Base-by-base conservation (phyloP, 805 yeast species). In the Ogataea haglerorum region DNA sequence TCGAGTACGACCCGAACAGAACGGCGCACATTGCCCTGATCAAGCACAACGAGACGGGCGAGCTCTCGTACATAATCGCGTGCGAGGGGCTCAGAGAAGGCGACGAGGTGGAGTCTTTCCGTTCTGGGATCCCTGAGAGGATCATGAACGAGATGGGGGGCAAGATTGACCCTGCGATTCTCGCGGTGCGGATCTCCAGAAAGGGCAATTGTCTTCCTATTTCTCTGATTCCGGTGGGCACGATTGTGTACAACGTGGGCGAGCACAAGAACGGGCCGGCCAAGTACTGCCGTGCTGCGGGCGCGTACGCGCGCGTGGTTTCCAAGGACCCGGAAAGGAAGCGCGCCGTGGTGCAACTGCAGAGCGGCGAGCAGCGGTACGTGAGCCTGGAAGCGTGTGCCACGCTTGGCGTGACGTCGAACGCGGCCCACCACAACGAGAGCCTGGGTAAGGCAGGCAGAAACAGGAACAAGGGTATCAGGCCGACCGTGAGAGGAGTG, bases 371-470 rank as follows among this genome's bases (percentile, higher is more conserved):
- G 67, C 95, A 89, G 56, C 82, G 99, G 57, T 89, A 85, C 54
- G 85, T 93, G 18, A 75, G 85, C 38, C 60, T 88, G 42, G 84
- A 86, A 39, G 87, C 96, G 18, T 86, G 91, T 64, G 98, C 98
- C 16, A 89, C 98, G 1, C 72, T 93, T 47, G 99, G 99, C 24
- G 77, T 86, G 36, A 95, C 89, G 10, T 88, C 96, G 12, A 93
- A 93, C 63, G 78, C 87, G 38, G 97, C 89, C 52, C 96, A 91
- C 67, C 93, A 85, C 67, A 86, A 87, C 53, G 76, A 79, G 48
- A 76, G 85, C 44, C 77, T 88, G 69, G 99, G 99, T 74, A 93
- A 93, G 65, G 99, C 99, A 17, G 99, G 99, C 57, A 80, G 97
- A 66, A 73, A 83, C 38, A 82, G 99, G 63, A 83, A 89, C 73